Percentiles rank a stretch among this genome's conserved stretches.
Conservation (phyloP, 768 basidiomycete species). For the Hortiboletus flavorubellus region DNA sequence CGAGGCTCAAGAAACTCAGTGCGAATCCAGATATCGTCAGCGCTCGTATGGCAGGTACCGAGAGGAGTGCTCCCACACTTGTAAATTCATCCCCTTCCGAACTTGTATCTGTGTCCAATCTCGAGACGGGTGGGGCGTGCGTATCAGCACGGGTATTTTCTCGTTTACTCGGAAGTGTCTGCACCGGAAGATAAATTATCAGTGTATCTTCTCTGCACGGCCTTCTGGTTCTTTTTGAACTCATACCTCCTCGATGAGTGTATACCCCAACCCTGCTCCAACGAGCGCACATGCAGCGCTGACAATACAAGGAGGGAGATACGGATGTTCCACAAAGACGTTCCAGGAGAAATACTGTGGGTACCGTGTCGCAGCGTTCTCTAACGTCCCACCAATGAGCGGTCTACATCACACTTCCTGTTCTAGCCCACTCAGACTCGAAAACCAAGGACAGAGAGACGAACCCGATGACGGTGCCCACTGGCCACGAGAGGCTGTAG, state of each 20-base stretch:
- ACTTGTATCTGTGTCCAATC: not conserved
- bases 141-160: not conserved
- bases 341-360: constrained; percentile 9
- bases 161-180: constrained; percentile 21
- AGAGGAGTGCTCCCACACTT: constrained; percentile 37
- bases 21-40: constrained; percentile 50
- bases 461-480: constrained; percentile 54
- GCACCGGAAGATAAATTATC: not conserved
- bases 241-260: constrained; percentile 21
- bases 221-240: too few relatives aligned
- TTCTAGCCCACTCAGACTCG: too few relatives aligned
- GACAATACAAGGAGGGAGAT: constrained; percentile 16
- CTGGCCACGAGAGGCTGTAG: constrained; percentile 55
- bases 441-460: not conserved
- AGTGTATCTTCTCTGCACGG: not conserved
- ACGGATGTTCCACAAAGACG: constrained; percentile 14
- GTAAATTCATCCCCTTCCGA: constrained; percentile 9
- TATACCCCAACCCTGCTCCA: constrained; percentile 14
- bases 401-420: constrained; percentile 2
- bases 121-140: not conserved
- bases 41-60: constrained; percentile 49
- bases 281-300: constrained; percentile 8
- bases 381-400: constrained; percentile 22
- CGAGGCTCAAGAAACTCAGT: constrained; percentile 49
- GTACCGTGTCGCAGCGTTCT: constrained; percentile 14